A percentile compares a stretch with the other conserved stretches of the same genome.
These are phyloP conservation scores for Ascochyta clinopodiicola DNA, from an alignment of 2,329 filamentous ascomycete genomes.

Conservation along the genomic window DNA sequence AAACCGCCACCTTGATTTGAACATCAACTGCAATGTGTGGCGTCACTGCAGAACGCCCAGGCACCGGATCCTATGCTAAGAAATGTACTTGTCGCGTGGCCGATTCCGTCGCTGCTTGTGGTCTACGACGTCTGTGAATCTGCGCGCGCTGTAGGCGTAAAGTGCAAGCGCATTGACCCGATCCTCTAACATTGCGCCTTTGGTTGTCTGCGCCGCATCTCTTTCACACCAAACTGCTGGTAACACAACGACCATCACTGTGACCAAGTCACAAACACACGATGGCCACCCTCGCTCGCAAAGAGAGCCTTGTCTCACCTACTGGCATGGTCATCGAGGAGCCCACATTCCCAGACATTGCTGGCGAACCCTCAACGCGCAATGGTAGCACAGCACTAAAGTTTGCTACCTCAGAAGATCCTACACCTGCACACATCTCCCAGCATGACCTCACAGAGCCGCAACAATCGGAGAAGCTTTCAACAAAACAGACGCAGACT, in stretches of 20 bases:
- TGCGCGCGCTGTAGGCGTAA: constrained; percentile 2
- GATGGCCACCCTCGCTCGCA: constrained; percentile 4
- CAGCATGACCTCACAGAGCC: constrained; percentile 4
- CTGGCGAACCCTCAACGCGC: background rate
- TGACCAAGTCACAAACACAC: background rate
- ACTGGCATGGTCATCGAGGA: constrained; percentile 17
- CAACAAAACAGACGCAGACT: background rate
- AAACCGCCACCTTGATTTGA: constrained; percentile 9
- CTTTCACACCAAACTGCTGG: background rate
- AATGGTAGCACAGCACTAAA: constrained; percentile 5
- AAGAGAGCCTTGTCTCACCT: constrained; percentile 4
- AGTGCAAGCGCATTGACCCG: background rate
- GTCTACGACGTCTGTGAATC: constrained; percentile 2
- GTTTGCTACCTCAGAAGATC: constrained; percentile 6
- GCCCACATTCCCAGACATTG: constrained; percentile 13
- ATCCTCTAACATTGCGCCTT: background rate
- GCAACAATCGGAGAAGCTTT: background rate
- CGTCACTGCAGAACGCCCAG: constrained; percentile 15
- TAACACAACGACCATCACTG: background rate
- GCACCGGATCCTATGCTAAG: constrained; percentile 15
- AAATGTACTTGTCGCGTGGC: constrained; percentile 1
- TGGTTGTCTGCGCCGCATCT: background rate
- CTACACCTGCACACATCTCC: constrained; percentile 9
- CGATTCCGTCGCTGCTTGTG: constrained; percentile 5
- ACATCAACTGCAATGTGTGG: constrained; percentile 5